Conservation (phyloP, 495 filamentous ascomycete species). For the Chaetomium fimeti region DNA sequence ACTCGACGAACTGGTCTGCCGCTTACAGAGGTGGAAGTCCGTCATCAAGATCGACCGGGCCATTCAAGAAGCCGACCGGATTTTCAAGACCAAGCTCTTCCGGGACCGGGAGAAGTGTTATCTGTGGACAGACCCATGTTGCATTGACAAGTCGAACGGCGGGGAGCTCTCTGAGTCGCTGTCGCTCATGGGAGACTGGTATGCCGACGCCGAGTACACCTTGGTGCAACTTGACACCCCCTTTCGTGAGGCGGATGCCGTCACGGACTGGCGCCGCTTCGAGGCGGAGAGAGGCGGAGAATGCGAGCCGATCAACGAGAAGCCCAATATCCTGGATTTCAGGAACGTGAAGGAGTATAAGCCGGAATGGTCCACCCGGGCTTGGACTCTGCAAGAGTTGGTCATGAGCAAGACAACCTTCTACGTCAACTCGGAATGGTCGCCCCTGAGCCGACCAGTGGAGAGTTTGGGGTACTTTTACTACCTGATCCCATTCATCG, state of each 20-base stretch:
- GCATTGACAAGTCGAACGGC: constrained; percentile 47
- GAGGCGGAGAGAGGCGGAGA: constrained; percentile 15
- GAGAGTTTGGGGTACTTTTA: constrained; percentile 45
- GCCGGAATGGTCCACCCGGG: constrained; percentile 45
- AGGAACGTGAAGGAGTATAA: constrained; percentile 23
- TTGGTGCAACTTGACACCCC: constrained; percentile 47
- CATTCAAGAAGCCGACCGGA: constrained; percentile 35
- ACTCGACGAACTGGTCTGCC: constrained; percentile 38
- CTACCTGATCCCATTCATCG: constrained; percentile 41
- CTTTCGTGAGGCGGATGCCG: constrained; percentile 24
- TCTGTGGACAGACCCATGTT: constrained; percentile 52
- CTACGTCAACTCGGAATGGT: constrained; percentile 46
- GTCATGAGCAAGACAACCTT: constrained; percentile 49
- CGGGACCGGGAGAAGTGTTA: constrained; percentile 41
- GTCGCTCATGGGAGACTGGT: constrained; percentile 52
- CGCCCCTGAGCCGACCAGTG: constrained; percentile 36
- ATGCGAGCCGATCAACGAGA: background rate
- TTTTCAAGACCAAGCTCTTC: constrained; percentile 42
- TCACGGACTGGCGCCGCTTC: constrained; percentile 34
- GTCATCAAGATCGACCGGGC: constrained; percentile 42
- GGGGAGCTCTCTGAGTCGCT: constrained; percentile 45
- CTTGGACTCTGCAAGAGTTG: constrained; percentile 53
- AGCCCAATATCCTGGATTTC: constrained; percentile 30
- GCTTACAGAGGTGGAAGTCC: constrained; percentile 42
- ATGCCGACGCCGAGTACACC: constrained; percentile 48